phyloP scores from a whole-genome alignment of 78 protist species.

The Dictyostelium citrinum region DNA sequence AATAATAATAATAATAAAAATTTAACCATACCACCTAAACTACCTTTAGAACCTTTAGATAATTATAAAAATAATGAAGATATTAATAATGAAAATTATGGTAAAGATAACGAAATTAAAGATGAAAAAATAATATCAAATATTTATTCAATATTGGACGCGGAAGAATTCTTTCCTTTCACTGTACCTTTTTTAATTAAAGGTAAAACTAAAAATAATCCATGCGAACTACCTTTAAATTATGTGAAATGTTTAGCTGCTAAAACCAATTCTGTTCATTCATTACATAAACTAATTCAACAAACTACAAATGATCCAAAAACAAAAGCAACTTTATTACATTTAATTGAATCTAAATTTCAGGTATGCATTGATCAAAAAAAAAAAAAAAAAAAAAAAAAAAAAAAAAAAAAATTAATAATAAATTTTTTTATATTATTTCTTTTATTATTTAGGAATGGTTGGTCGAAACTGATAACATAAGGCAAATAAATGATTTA shows the following conservation, averaged over 20 bases:
- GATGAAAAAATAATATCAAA: neutral
- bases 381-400: neutral
- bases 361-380: neutral
- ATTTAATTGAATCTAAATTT: conserved; percentile 64
- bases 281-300: conserved; percentile 47
- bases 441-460: neutral
- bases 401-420: neutral
- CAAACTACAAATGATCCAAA: conserved; percentile 40
- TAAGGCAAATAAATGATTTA: conserved; percentile 67
- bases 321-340: conserved; percentile 41
- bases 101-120: neutral
- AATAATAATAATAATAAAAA: neutral
- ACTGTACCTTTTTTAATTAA: conserved; percentile 47
- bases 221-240: conserved; percentile 47
- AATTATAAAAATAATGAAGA: neutral
- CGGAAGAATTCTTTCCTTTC: conserved; percentile 62
- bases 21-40: neutral
- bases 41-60: neutral
- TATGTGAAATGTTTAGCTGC: neutral
- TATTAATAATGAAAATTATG: neutral
- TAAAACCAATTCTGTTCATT: conserved; percentile 28
- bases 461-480: conserved; percentile 61
- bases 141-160: conserved; percentile 35
- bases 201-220: conserved; percentile 61
- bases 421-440: neutral